Base-by-base conservation (phyloP, 148 eudicot genomes). In the Agrostemma githago region DNA sequence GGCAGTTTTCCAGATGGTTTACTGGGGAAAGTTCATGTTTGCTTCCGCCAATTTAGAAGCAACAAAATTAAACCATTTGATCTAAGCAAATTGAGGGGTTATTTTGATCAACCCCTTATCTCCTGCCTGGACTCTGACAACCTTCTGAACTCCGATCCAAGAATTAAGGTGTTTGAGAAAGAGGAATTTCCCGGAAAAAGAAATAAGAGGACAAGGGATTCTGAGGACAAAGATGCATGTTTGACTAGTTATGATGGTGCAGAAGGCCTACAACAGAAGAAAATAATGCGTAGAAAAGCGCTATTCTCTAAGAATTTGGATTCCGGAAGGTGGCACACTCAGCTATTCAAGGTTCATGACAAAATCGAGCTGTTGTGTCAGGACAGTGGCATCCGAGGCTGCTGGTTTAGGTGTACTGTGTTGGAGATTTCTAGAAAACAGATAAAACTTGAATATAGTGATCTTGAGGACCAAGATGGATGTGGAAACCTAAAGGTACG, bases 321-420 rank as follows among this genome's bases (percentile, higher is more conserved):
- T 43, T 58, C 40, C 56, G 82, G 74, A 43, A 57, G 60, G 77
- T 76, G 62, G 77, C 68, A 84, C 72, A 72, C 74, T 62, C 80
- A 74, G 11, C 43, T 41, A 37, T 84, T 96, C 63, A 83, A 84
- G 75, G 84, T 82, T 59, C 84, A 86, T 79, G 92, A 86, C 12
- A 88, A 85, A 78, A 76, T 92, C 74, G 99, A 96, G 79, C 77
- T 90, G 72, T 78, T 96, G 66, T 87, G 94, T 82, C 97, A 90
- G 84, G 99, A 96, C 71, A 92, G 97, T 78, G 99, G 97, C 44
- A 82, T 96, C 57, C 84, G 97, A 79, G 99, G 97, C 72, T 96
- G 99, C 79, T 96, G 99, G 99, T 96, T 96, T 86, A 89, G 82
- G 80, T 96, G 97, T 80, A 85, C 88, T 17, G 81, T 90, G 46